Base-by-base conservation (phyloP, 768 basidiomycete genomes). In the Tricholomella constricta region DNA sequence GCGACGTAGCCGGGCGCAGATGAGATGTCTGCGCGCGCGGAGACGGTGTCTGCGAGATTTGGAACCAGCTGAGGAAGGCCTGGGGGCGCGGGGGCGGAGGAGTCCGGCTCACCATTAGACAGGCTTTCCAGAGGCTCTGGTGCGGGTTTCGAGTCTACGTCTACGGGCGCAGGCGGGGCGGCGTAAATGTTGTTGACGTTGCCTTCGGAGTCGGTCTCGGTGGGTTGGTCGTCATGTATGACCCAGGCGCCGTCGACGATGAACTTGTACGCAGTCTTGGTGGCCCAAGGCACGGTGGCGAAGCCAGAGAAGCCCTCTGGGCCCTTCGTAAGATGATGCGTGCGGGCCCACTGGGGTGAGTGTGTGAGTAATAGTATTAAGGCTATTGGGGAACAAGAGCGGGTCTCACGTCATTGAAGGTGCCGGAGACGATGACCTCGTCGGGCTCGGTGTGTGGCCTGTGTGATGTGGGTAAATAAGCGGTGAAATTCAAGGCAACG, bases 161-260 rank as follows among this genome's bases (percentile, higher is more conserved):
- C n/a, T n/a, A n/a, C n/a, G n/a, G 59, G 44, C 11, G 32, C 76
- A 26, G 72, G 67, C 9, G 88, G 88, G 1, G 82, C 70, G 29
- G 63, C 71, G 58, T 80, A 78, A 47, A 89, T 70, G 65, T 91
- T 89, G 68, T 93, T 93, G 17, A 84, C 64, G 67, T 86, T 87
- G 14, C 89, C 89, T 19, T 71, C 69, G 8, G 67, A 65, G 61
- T 91, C 89, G 1, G 69, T 63, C 67, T 89, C 87, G 47, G 81
- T 82, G 6, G 85, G 83, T 51, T 76, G 75, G 54, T 77, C 75
- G 31, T 78, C 74, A 42, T 76, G 75, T 42, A 77, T 74, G 43
- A 72, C 60, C 89, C 88, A 92, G 54, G 68, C 61, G 31, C 84
- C 85, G 64, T 93, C 91, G 48, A 92, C 89, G 65, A 91, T 74